phyloP scores from a whole-genome alignment of 495 filamentous ascomycete species.

The Daldinia vernicosa region DNA sequence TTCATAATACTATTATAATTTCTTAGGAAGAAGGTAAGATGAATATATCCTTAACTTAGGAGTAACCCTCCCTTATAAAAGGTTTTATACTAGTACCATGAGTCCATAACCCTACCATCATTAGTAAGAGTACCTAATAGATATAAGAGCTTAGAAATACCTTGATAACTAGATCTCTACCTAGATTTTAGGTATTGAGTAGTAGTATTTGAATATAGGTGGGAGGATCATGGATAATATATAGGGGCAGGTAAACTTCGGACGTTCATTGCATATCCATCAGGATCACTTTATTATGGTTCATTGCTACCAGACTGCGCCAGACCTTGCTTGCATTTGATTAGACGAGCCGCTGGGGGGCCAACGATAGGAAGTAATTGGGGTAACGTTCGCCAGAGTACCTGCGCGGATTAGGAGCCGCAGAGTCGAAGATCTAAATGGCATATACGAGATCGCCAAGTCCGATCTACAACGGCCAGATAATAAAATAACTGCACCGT shows the following conservation, averaged over 20 bases:
- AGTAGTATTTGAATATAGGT: no score
- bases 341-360: no score
- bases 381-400: background rate
- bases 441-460: slow-evolving; percentile 11
- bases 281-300: background rate
- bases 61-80: background rate
- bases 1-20: background rate
- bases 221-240: background rate
- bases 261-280: background rate
- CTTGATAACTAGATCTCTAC: no score
- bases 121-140: no score
- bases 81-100: background rate
- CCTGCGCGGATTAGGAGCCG: background rate
- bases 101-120: no score
- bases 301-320: no score
- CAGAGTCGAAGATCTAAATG: background rate
- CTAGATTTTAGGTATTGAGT: no score
- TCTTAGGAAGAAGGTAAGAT: background rate
- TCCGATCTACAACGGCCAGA: slow-evolving; percentile 1
- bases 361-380: background rate
- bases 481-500: background rate
- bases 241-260: background rate
- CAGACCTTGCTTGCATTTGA: no score
- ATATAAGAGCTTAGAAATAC: no score
- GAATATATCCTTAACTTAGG: background rate